These are phyloP conservation scores for Diaporthe sp. DNA, from an alignment of 2,329 filamentous ascomycete species.

Conservation along the genomic window DNA sequence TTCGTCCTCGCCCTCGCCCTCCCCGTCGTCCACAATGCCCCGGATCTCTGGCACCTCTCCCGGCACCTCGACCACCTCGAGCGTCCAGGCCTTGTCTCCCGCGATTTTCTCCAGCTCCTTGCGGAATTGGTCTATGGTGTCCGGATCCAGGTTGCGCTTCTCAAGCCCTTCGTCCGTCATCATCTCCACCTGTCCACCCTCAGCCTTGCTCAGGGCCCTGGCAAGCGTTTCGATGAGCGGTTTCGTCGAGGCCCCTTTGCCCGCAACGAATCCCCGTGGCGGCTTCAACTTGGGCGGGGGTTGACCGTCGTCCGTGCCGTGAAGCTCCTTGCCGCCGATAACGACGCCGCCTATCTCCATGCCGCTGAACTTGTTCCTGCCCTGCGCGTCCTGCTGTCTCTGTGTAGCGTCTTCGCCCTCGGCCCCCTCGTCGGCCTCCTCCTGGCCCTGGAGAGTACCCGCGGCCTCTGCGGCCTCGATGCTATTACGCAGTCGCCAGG, in stretches of 20 bases:
- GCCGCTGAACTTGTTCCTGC: constrained; percentile 45
- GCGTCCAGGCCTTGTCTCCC: constrained; percentile 80
- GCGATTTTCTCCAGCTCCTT: constrained; percentile 78
- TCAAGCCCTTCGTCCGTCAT: constrained; percentile 77
- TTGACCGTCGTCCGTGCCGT: constrained; percentile 62
- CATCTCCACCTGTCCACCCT: constrained; percentile 73
- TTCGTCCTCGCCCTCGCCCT: constrained; percentile 55
- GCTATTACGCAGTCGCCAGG: constrained; percentile 54
- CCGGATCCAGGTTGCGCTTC: constrained; percentile 74
- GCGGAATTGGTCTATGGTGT: constrained; percentile 77
- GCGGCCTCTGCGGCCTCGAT: constrained; percentile 54
- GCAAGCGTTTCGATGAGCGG: constrained; percentile 61
- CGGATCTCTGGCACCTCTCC: constrained; percentile 73
- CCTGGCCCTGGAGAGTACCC: constrained; percentile 44
- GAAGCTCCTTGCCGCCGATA: constrained; percentile 65
- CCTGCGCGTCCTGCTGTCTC: constrained; percentile 22
- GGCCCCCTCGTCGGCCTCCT: constrained; percentile 37
- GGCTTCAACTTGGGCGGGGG: constrained; percentile 60
- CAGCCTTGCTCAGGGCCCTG: constrained; percentile 60
- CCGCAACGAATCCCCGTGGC: constrained; percentile 57
- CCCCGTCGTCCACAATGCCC: constrained; percentile 75
- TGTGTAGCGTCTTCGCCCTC: constrained; percentile 26
- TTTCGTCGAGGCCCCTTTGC: constrained; percentile 44
- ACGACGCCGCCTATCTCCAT: constrained; percentile 66
- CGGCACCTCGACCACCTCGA: constrained; percentile 82